Percentiles rank a stretch among this genome's conserved stretches.
phyloP scores from a whole-genome alignment of 2,329 filamentous ascomycete genomes.

The Talaromyces marneffei region DNA sequence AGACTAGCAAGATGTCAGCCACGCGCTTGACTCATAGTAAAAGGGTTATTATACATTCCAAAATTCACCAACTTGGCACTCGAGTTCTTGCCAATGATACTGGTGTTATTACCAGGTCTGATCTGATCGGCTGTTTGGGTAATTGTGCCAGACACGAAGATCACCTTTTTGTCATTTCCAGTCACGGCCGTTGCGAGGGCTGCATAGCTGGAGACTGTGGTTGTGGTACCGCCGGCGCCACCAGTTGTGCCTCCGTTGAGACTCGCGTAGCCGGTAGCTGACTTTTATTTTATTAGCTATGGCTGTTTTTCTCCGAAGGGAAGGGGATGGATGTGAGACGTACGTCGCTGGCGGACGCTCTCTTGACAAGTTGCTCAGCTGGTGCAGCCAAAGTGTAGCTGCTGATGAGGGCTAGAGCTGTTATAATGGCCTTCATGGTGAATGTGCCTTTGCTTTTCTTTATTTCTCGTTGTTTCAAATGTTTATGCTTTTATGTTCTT shows the following conservation, averaged over 20 bases:
- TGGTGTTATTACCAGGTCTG: background rate
- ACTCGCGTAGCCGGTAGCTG: background rate
- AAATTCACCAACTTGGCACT: background rate
- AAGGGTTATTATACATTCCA: background rate
- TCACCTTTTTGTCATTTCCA: background rate
- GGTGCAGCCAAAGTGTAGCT: background rate
- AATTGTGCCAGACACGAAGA: background rate
- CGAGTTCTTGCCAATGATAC: background rate
- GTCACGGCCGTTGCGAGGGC: background rate
- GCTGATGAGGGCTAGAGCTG: background rate
- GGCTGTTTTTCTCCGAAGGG: background rate
- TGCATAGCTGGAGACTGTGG: background rate
- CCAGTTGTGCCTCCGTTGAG: background rate
- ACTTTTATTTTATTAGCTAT: background rate
- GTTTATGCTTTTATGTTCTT: background rate
- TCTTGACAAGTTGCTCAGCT: background rate
- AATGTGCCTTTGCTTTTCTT: background rate
- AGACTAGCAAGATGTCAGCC: background rate
- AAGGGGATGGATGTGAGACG: background rate
- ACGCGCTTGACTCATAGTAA: background rate
- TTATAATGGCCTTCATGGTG: background rate
- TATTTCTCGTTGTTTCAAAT: too few species aligned
- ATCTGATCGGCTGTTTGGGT: background rate
- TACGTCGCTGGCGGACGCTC: background rate
- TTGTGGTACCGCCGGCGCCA: background rate